These are phyloP conservation scores for Cyphellophora europaea DNA, from an alignment of 2,329 filamentous ascomycete genomes.

Conservation along the genomic window DNA sequence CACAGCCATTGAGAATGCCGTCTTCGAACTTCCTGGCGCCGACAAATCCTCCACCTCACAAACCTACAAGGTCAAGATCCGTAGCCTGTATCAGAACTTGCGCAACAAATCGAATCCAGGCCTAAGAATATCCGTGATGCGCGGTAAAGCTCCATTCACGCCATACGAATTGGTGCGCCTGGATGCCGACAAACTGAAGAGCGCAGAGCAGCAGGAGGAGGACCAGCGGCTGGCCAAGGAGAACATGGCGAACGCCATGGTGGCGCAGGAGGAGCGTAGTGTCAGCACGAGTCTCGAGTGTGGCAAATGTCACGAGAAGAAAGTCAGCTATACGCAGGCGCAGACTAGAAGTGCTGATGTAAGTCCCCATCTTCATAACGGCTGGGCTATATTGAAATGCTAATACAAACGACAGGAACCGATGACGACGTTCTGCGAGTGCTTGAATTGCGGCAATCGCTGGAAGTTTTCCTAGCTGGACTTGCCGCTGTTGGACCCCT, in stretches of 20 bases:
- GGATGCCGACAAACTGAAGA: slow-evolving; percentile 86
- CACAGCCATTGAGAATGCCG: slow-evolving; percentile 67
- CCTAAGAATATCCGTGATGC: slow-evolving; percentile 66
- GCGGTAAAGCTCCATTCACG: slow-evolving; percentile 53
- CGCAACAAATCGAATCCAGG: slow-evolving; percentile 82
- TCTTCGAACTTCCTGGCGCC: slow-evolving; percentile 43
- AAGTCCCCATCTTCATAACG: background rate
- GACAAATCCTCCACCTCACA: slow-evolving; percentile 61
- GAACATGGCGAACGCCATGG: slow-evolving; percentile 97
- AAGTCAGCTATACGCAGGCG: slow-evolving; percentile 84
- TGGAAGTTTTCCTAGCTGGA: slow-evolving; percentile 27
- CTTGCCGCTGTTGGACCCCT: too few relatives aligned
- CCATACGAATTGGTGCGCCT: slow-evolving; percentile 72
- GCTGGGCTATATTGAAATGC: too few relatives aligned
- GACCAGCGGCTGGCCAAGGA: slow-evolving; percentile 73
- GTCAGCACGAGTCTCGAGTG: slow-evolving; percentile 83
- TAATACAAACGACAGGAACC: too few relatives aligned
- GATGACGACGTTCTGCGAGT: slow-evolving; percentile 41
- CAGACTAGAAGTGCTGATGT: slow-evolving; percentile 85
- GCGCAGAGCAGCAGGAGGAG: slow-evolving; percentile 65
- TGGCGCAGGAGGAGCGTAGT: slow-evolving; percentile 81
- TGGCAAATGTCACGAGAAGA: slow-evolving; percentile 84
- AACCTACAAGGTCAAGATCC: slow-evolving; percentile 79
- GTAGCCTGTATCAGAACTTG: slow-evolving; percentile 84
- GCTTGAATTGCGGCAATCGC: slow-evolving; percentile 38